Evolutionary conservation across 768 basidiomycete genomes (phyloP).

Genomic region (Cystofilobasidium bisporidii): DNA sequence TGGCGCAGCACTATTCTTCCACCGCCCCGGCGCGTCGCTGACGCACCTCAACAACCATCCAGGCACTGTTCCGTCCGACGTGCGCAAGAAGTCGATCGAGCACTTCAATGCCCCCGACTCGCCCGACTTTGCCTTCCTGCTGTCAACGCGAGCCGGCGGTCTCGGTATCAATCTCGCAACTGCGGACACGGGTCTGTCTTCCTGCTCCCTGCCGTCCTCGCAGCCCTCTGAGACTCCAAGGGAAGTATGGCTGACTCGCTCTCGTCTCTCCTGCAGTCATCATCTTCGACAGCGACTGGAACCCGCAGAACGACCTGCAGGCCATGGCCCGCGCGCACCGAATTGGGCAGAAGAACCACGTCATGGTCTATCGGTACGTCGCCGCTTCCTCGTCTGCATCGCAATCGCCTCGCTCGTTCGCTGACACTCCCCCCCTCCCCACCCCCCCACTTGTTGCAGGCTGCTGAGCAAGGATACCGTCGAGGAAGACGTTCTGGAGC

Average conservation of each 20-base stretch:
- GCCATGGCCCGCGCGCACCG: slow-evolving; percentile 99
- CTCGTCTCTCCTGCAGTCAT: slow-evolving; percentile 5
- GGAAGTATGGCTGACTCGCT: no score
- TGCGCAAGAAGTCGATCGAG: slow-evolving; percentile 87
- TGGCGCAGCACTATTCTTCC: not conserved
- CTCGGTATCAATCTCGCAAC: slow-evolving; percentile 98
- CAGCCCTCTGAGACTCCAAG: no score
- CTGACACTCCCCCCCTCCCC: no score
- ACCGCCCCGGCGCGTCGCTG: no score
- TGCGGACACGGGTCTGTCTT: slow-evolving; percentile 86
- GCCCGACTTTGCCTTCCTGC: slow-evolving; percentile 89
- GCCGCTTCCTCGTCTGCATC: not conserved
- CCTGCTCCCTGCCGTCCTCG: slow-evolving; percentile 44
- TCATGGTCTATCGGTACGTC: slow-evolving; percentile 73
- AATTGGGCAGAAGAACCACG: slow-evolving; percentile 97
- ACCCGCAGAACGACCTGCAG: slow-evolving; percentile 90
- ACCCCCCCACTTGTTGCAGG: no score
- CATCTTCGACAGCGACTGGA: slow-evolving; percentile 43
- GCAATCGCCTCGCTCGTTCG: not conserved
- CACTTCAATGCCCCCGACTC: slow-evolving; percentile 92
- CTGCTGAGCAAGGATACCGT: slow-evolving; percentile 97
- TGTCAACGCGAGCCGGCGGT: slow-evolving; percentile 93
- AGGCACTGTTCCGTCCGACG: slow-evolving; percentile 70
- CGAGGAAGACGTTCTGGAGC: slow-evolving; percentile 96
- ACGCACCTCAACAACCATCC: no score